Conservation (phyloP, 768 basidiomycete genomes). For the Mycena rosella region DNA sequence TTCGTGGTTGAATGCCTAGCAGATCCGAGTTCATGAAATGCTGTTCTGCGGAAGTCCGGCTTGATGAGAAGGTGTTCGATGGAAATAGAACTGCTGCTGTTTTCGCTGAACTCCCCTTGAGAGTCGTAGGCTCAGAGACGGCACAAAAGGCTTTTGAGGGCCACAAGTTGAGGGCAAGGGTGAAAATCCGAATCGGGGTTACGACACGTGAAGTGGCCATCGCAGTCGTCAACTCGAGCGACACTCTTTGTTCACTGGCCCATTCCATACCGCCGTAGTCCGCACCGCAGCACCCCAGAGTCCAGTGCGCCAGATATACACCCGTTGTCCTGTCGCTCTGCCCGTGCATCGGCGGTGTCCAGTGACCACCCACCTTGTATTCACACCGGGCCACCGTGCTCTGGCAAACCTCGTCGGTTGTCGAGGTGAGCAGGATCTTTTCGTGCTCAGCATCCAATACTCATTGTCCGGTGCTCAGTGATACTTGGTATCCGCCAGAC, state of each 20-base stretch:
- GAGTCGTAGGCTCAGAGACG: neutral
- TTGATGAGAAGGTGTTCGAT: neutral
- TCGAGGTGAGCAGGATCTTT: neutral
- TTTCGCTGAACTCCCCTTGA: neutral
- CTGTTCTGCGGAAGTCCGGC: neutral
- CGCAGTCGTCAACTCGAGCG: neutral
- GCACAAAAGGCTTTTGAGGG: neutral
- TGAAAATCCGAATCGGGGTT: neutral
- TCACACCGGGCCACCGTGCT: constrained; percentile 14
- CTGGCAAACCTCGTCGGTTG: constrained; percentile 4
- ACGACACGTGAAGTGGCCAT: constrained; percentile 1
- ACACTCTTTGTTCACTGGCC: neutral
- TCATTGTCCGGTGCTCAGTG: neutral
- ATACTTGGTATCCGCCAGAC: constrained; percentile 11
- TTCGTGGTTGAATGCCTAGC: too few species aligned
- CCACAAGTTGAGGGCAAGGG: neutral
- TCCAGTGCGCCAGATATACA: constrained; percentile 10
- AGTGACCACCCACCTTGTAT: constrained; percentile 8
- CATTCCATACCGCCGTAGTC: neutral
- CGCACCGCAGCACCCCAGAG: constrained; percentile 4
- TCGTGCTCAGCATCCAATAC: neutral
- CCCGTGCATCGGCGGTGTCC: constrained; percentile 6
- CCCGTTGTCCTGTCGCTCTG: neutral
- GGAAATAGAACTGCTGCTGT: neutral
- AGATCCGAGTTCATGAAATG: too few species aligned